Evolutionary conservation across 441 rosid species (phyloP), one percentile per base, ranked within the genome.

Genomic region (Pelargonium myrrhifolium): DNA sequence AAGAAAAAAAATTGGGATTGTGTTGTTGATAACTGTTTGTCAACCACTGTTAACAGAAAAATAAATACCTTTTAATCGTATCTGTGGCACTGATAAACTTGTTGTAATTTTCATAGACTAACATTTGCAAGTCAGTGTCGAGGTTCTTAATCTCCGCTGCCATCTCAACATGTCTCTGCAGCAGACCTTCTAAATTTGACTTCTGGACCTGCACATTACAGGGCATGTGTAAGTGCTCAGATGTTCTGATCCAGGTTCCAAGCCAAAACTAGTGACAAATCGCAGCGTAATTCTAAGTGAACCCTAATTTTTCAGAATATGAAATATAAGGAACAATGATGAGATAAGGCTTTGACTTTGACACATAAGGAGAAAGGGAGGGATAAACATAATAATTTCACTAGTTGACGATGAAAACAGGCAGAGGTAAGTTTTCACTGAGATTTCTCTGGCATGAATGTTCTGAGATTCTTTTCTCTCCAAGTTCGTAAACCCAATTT

Each of bases 111-210:
- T 94, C 98, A 74, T 92, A 94, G 7, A 92, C 97, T 40, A 94
- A 67, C 97, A 90, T 94, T 80, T 94, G 99, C 85, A 94, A 81
- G 79, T 94, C 99, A 31, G 99, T 92, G 62, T 94, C 99, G 4
- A 94, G 90, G 85, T 94, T 94, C 74, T 94, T 94, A 26, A 94
- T 92, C 88, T 94, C 97, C 0, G 98, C 95, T n/a, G 98, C 99
- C 99, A 92, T 94, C 74, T 85, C 90, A 37, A 94, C 99, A 71
- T 94, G 99, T 76, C 84, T 86, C 75, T 89, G 93, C 71, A 92
- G 75, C 74, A 94, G 88, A 75, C 84, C 89, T 79, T 90, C 98
- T 80, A 94, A 72, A 76, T 86, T 94, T 18, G 96, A 87, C 75
- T 83, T 92, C 65, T 85, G 89, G 42, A 82, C 85, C 98, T 94